These are phyloP conservation scores for Pichia deserticola DNA, from an alignment of 805 yeast species.

Conservation along the genomic window DNA sequence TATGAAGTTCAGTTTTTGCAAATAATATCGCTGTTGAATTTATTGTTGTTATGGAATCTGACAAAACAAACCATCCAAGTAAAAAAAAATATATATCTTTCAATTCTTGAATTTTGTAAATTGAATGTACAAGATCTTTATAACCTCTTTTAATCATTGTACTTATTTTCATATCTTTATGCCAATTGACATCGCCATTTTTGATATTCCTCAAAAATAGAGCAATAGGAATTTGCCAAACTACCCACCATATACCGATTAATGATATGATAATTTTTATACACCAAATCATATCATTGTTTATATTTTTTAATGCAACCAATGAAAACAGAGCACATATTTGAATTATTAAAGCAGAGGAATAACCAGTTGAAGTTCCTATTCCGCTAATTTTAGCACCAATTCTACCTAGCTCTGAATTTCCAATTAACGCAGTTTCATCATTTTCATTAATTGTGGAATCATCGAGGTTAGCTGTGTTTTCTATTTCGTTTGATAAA, in stretches of 20 bases:
- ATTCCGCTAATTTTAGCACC: constrained; percentile 53
- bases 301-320: constrained; percentile 7
- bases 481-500: background rate
- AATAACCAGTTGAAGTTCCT: constrained; percentile 67
- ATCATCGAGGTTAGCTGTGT: background rate
- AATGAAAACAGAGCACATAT: constrained; percentile 44
- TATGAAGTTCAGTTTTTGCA: constrained; percentile 61
- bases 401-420: constrained; percentile 26
- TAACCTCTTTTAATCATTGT: constrained; percentile 42
- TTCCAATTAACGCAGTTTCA: background rate
- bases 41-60: constrained; percentile 71
- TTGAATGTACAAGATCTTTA: constrained; percentile 46
- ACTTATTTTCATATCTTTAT: background rate
- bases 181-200: background rate
- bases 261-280: constrained; percentile 52
- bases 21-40: constrained; percentile 73
- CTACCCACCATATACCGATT: constrained; percentile 74
- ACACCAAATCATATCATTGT: constrained; percentile 28
- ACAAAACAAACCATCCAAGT: constrained; percentile 67
- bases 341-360: constrained; percentile 64
- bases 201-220: constrained; percentile 30
- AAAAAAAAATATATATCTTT: constrained; percentile 61
- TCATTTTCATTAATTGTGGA: background rate
- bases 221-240: constrained; percentile 58
- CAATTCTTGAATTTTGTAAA: constrained; percentile 52